These are phyloP conservation scores for Casuarina glauca DNA, from an alignment of 306 rosid genomes.

Conservation along the genomic window DNA sequence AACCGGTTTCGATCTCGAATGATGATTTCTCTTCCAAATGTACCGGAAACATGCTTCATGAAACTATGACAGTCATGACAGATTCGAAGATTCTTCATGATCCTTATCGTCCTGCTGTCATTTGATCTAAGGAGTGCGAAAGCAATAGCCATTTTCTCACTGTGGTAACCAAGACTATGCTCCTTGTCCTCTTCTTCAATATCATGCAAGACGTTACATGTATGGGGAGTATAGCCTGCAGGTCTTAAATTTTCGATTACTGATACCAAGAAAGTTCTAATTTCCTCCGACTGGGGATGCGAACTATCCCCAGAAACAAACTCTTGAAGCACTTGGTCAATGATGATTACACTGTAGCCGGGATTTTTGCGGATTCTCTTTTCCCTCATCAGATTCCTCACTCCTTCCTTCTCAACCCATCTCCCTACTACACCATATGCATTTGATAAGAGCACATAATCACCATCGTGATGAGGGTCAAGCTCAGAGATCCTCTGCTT, in stretches of 20 bases:
- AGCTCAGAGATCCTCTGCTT: constrained; percentile 41
- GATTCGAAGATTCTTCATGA: constrained; percentile 61
- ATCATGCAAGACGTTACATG: constrained; percentile 53
- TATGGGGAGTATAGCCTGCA: constrained; percentile 45
- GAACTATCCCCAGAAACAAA: constrained; percentile 59
- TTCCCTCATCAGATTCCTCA: constrained; percentile 52
- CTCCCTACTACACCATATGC: constrained; percentile 59
- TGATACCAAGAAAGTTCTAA: constrained; percentile 37
- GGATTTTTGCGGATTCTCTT: constrained; percentile 52
- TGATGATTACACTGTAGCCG: constrained; percentile 49
- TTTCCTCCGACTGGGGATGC: constrained; percentile 49
- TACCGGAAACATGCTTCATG: constrained; percentile 56
- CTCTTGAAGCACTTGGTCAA: constrained; percentile 52
- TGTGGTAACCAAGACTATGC: constrained; percentile 52
- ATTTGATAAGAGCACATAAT: constrained; percentile 61
- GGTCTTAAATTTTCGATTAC: constrained; percentile 36
- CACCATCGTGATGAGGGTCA: constrained; percentile 54
- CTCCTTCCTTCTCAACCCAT: constrained; percentile 48
- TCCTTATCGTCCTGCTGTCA: constrained; percentile 50
- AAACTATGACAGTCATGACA: constrained; percentile 63
- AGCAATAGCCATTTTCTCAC: constrained; percentile 68
- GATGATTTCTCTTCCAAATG: constrained; percentile 40
- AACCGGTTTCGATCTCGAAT: constrained; percentile 54
- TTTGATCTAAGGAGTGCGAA: constrained; percentile 47
- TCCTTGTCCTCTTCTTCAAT: constrained; percentile 62